Evolutionary conservation across 345 rosid species (phyloP), one percentile per base, ranked within the genome.

Genomic region (Lumnitzera littorea): DNA sequence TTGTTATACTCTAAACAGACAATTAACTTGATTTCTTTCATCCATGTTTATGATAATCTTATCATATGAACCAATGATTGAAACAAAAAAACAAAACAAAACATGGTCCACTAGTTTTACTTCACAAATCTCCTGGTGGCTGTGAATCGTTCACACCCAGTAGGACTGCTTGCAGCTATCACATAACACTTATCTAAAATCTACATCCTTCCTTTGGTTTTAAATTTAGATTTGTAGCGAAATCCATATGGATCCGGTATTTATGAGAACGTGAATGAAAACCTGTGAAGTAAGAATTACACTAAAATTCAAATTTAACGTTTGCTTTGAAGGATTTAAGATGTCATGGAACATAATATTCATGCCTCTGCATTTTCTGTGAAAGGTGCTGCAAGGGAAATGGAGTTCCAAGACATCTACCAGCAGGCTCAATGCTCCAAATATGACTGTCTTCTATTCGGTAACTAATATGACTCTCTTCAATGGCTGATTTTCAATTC

Each of bases 361-460:
- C 46, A 62, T 27, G 27, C 51, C 58, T 46, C 46, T 53, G 46
- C 58, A 54, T 62, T 53, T 55, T 11, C 61, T 49, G 23, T 48
- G n/a, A 46, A 48, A 64, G 67, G 61, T 56, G 29, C 74, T 31
- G 15, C 59, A 53, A 59, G 20, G 58, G 60, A 71, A 62, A 85
- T 85, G 91, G 91, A 76, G 66, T 74, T 67, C 51, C 82, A 80
- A 51, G 72, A 63, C 64, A 70, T 56, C 50, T 82, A 80, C 66
- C 20, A 57, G 24, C 50, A 64, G 15, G 56, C 77, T 64, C 72
- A 63, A 53, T 71, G 76, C 41, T 60, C 76, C 48, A 84, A 78
- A 57, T 86, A 74, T 56, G 95, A 88, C 55, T 84, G 95, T 68
- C 94, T 91, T 72, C 76, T 91, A 47, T 91, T 91, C 24, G 98